Base-by-base conservation (phyloP, 225 moss, liverwort and hornwort genomes). In the Sphagnum contortum region DNA sequence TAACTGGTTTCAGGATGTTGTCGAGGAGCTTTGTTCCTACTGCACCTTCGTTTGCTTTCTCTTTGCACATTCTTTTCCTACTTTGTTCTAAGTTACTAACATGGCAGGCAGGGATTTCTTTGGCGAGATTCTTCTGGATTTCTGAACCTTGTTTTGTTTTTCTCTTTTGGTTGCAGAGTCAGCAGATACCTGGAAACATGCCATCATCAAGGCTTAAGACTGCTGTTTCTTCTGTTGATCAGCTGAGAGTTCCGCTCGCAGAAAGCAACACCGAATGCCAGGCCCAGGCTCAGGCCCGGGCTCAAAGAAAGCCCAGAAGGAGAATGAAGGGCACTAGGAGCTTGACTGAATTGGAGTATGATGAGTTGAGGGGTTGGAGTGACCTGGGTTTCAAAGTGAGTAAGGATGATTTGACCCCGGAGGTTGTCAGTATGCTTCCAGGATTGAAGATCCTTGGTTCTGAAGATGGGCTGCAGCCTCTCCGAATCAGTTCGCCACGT, bases 281-380 rank as follows among this genome's bases (percentile, higher is more conserved):
- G 29, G 7, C 4, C 64, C 53, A 49, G 9, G 12, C 6, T 63
- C 46, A 66, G 29, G 9, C 67, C 55, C 63, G 3, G 45, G 8
- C 48, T 4, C 59, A 63, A 47, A 57, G 53, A 6, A 78, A 69
- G 6, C 72, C 64, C 62, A 62, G 76, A 7, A 76, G 83, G 3
- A 64, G 80, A 47, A 14, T 79, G 64, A 83, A 80, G 72, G 80
- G 83, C 10, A 79, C 83, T 11, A 83, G 76, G 71, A 80, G 83
- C 72, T 53, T 83, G 44, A 83, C 83, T 0, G 80, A 83, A 65
- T 45, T 83, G 74, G 83, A 83, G 66, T 79, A 79, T 29, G 80
- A 83, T 67, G 80, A 80, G 74, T 75, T 80, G 49, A 66, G 83
- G 0, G 83, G 83, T 2, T 70, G 76, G 12, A 71, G 70, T 47